A percentile compares a stretch with the other conserved stretches of the same genome.
Evolutionary conservation across 2,329 filamentous ascomycete species (phyloP).

Genomic region (Cladorrhinum sp.): DNA sequence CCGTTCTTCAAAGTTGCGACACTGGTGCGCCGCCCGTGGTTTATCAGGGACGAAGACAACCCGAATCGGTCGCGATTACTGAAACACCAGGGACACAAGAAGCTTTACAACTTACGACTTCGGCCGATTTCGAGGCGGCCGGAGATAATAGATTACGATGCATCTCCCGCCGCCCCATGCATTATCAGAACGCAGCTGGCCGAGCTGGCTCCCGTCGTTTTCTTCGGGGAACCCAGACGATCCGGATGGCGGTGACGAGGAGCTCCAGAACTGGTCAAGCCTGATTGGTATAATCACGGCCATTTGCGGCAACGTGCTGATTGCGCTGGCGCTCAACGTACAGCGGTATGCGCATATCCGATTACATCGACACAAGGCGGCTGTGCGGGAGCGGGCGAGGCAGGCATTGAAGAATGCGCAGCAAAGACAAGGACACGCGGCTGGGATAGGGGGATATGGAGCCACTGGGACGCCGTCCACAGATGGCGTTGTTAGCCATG

Average conservation of each 20-base stretch:
- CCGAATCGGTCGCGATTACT: not conserved
- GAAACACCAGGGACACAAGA: not conserved
- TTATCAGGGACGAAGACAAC: slow-evolving; percentile 3
- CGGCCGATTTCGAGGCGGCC: not conserved
- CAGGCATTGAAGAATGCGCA: slow-evolving; percentile 48
- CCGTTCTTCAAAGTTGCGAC: slow-evolving; percentile 5
- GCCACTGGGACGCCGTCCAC: slow-evolving; percentile 33
- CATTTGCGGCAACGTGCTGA: slow-evolving; percentile 88
- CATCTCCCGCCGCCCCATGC: slow-evolving; percentile 9
- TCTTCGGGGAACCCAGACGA: slow-evolving; percentile 1
- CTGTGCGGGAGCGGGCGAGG: slow-evolving; percentile 53
- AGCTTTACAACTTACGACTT: not conserved
- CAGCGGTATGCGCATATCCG: slow-evolving; percentile 93
- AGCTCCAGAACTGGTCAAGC: slow-evolving; percentile 75
- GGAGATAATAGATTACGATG: slow-evolving; percentile 11
- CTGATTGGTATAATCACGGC: slow-evolving; percentile 93
- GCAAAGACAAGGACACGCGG: not conserved
- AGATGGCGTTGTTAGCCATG: slow-evolving; percentile 1
- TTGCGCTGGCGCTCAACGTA: slow-evolving; percentile 92
- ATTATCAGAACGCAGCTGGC: slow-evolving; percentile 9
- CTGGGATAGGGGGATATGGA: slow-evolving; percentile 38
- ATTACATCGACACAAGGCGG: slow-evolving; percentile 67
- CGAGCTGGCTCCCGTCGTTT: slow-evolving; percentile 9
- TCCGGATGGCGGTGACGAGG: slow-evolving; percentile 35
- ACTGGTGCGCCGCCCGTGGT: slow-evolving; percentile 18